phyloP scores from a whole-genome alignment of 2,329 filamentous ascomycete species.

The Metarhizium humberi region DNA sequence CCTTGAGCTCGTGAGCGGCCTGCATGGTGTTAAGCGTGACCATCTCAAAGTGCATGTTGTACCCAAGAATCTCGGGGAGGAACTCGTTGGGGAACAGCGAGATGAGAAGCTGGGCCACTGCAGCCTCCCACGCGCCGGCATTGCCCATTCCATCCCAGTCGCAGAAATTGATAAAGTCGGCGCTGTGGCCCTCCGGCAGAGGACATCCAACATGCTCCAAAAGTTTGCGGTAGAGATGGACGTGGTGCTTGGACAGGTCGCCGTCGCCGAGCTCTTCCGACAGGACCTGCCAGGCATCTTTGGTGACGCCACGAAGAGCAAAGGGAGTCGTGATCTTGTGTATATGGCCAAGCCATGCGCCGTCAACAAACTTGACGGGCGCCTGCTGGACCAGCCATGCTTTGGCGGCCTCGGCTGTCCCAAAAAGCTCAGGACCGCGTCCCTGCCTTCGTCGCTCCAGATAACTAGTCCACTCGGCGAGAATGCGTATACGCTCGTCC shows the following conservation, averaged over 20 bases:
- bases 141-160: conserved; percentile 3
- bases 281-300: conserved; percentile 36
- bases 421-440: neutral
- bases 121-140: conserved; percentile 28
- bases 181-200: conserved; percentile 4
- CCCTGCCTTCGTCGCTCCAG: neutral
- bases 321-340: conserved; percentile 29
- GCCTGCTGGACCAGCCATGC: neutral
- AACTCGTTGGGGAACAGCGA: conserved; percentile 39
- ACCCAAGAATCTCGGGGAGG: conserved; percentile 39
- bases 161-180: conserved; percentile 8
- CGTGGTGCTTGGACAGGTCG: conserved; percentile 35
- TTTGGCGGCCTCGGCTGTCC: neutral
- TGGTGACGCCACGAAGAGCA: conserved; percentile 15
- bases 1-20: conserved; percentile 30
- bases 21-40: conserved; percentile 18
- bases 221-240: conserved; percentile 22
- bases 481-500: neutral
- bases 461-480: neutral
- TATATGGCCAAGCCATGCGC: conserved; percentile 37
- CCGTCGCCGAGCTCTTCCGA: conserved; percentile 43
- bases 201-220: conserved; percentile 7
- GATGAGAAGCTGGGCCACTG: conserved; percentile 32
- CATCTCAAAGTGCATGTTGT: conserved; percentile 39
- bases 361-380: conserved; percentile 32